Base-by-base conservation (phyloP, 306 rosid genomes). In the Prunus armeniaca region DNA sequence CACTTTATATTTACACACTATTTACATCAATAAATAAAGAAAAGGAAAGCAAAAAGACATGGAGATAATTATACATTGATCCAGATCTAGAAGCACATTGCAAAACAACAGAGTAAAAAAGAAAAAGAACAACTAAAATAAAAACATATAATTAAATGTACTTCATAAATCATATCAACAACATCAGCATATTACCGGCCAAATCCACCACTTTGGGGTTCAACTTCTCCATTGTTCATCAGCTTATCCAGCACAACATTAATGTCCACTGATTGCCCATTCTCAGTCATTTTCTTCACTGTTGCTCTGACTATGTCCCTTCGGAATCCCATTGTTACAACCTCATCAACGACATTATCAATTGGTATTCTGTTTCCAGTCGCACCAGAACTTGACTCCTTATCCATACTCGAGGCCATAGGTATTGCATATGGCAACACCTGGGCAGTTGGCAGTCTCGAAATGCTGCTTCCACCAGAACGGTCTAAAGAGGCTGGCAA, bases 261-360 rank as follows among this genome's bases (percentile, higher is more conserved):
- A 65, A 77, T 75, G 57, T 80, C 86, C 69, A 79, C 83, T 3
- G 86, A 32, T 76, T 76, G 84, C 74, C 83, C 86, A 73, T 80
- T 79, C 79, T 82, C 83, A 0, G 84, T 61, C 83, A 84, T 73
- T 77, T 82, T 87, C 77, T 63, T 81, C 66, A 82, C 87, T 18
- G 86, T 69, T 28, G 83, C 85, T 81, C 76, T 75, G 79, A 86
- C 90, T 30, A 57, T 9, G 75, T 84, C 87, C 73, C 88, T 84
- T 65, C 83, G 80, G 60, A 86, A 86, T 74, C 90, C 88, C 88
- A 86, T 86, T 3, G 77, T 81, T 9, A 84, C 90, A 61, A 82
- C 83, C 54, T 81, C 71, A n/a, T 81, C 84, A 73, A 81, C 43
- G 76, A 81, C 85, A 69, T 81, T 87, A 55, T 81, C 79, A 11